A percentile compares a stretch with the other conserved stretches of the same genome.
Conservation (phyloP, 371 early-diverging fungal genomes). For the Phascolomyces articulosus region DNA sequence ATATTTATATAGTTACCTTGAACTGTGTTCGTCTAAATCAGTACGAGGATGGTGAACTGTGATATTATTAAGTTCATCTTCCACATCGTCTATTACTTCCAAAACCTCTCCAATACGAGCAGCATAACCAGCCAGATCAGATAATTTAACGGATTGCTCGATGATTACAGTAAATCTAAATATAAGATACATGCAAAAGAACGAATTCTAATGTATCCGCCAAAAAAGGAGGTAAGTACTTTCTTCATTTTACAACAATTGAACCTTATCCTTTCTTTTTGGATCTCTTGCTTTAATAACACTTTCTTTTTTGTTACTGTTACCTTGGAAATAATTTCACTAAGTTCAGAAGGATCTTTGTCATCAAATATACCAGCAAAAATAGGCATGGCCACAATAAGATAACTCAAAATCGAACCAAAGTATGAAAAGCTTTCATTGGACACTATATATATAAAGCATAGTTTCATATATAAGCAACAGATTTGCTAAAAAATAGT, state of each 20-base stretch:
- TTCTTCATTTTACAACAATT: too few species aligned
- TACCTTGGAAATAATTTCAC: slow-evolving; percentile 76
- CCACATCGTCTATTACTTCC: slow-evolving; percentile 66
- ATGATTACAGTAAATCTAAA: slow-evolving; percentile 78
- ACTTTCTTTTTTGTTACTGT: not conserved
- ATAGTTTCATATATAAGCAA: too few species aligned
- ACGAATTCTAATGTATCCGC: slow-evolving; percentile 54
- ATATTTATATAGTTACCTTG: too few species aligned
- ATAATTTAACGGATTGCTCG: slow-evolving; percentile 63
- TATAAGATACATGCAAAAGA: slow-evolving; percentile 80
- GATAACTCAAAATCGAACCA: slow-evolving; percentile 84
- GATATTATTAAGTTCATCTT: slow-evolving; percentile 46
- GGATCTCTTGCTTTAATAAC: too few species aligned
- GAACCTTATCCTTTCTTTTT: too few species aligned
- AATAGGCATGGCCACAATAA: slow-evolving; percentile 83
- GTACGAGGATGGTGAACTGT: slow-evolving; percentile 45
- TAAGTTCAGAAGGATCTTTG: slow-evolving; percentile 65
- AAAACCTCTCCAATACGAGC: slow-evolving; percentile 86
- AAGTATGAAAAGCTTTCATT: slow-evolving; percentile 77
- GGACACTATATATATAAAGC: slow-evolving; percentile 35
- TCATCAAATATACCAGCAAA: slow-evolving; percentile 79
- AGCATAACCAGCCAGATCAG: slow-evolving; percentile 83
- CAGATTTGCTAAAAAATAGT: too few species aligned
- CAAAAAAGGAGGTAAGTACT: too few species aligned
- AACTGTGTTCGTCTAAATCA: slow-evolving; percentile 12